These are phyloP conservation scores for Mycena alexandri DNA, from an alignment of 768 basidiomycete genomes.

Conservation along the genomic window DNA sequence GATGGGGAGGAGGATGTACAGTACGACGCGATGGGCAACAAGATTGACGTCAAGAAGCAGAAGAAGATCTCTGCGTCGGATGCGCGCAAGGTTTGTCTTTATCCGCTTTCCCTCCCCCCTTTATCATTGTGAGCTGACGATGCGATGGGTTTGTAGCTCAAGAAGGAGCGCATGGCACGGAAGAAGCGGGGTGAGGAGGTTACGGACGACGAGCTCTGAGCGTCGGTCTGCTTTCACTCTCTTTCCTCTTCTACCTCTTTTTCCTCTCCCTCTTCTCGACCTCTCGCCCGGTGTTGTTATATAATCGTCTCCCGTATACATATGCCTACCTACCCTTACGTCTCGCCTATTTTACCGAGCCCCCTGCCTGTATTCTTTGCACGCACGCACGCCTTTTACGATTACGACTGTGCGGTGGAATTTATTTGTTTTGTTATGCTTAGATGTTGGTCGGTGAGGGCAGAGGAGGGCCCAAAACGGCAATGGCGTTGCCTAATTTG, in stretches of 20 bases:
- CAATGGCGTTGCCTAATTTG: constrained; percentile 1
- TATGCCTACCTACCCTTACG: constrained; percentile 9
- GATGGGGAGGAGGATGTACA: constrained; percentile 90
- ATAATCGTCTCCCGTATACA: constrained; percentile 15
- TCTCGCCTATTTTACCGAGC: constrained; percentile 7
- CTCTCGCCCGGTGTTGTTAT: constrained; percentile 21
- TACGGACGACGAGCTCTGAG: constrained; percentile 74
- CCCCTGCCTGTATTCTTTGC: constrained; percentile 24
- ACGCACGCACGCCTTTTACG: background rate
- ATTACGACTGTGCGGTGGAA: constrained; percentile 9
- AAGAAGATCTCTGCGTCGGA: constrained; percentile 91
- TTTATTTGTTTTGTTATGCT: constrained; percentile 23
- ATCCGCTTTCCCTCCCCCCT: background rate
- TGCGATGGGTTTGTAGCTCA: constrained; percentile 53
- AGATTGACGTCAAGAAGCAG: constrained; percentile 85
- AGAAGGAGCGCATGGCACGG: constrained; percentile 96
- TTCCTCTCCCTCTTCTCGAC: constrained; percentile 17
- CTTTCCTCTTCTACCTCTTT: constrained; percentile 21
- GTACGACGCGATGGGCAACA: constrained; percentile 99
- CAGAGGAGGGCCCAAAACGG: background rate
- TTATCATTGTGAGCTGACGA: constrained; percentile 30
- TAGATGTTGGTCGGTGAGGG: background rate
- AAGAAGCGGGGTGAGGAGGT: constrained; percentile 89
- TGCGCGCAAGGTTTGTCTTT: constrained; percentile 73
- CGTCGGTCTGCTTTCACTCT: constrained; percentile 24